Conservation (phyloP, 2,329 filamentous ascomycete species). For the Xylaria digitata region DNA sequence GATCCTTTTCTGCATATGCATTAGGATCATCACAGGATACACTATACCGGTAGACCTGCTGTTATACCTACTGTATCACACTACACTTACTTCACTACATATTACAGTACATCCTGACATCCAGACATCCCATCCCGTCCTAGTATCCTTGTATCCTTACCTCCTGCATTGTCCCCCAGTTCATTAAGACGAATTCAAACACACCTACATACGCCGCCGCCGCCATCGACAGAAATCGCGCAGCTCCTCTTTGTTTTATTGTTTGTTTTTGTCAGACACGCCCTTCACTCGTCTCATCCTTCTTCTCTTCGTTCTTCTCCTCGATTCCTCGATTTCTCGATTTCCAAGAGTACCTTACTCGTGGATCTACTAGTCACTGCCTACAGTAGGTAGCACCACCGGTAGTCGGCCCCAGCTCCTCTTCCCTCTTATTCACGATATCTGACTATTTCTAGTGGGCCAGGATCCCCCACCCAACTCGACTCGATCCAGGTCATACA, state of each 20-base stretch:
- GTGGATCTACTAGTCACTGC: conserved; percentile 3
- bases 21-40: conserved; percentile 22
- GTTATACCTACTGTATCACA: background rate
- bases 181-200: conserved; percentile 16
- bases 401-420: conserved; percentile 14
- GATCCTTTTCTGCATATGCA: conserved; percentile 29
- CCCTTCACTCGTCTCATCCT: background rate
- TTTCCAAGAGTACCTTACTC: conserved; percentile 8
- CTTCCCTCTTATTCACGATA: conserved; percentile 7
- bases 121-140: conserved; percentile 13
- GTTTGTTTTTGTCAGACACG: background rate
- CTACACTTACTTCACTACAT: background rate
- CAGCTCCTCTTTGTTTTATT: conserved; percentile 15
- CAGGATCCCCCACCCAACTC: conserved; percentile 28
- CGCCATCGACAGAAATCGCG: conserved; percentile 31
- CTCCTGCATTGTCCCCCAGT: conserved; percentile 18
- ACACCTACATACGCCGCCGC: conserved; percentile 8
- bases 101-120: background rate
- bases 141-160: conserved; percentile 7
- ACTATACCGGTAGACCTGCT: background rate
- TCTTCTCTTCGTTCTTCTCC: conserved; percentile 18
- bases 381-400: background rate
- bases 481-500: conserved; percentile 26
- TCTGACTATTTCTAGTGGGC: conserved; percentile 26
- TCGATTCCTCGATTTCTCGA: background rate